These are phyloP conservation scores for Fraxinus latifolia DNA, from an alignment of 305 asterid genomes.

Conservation along the genomic window DNA sequence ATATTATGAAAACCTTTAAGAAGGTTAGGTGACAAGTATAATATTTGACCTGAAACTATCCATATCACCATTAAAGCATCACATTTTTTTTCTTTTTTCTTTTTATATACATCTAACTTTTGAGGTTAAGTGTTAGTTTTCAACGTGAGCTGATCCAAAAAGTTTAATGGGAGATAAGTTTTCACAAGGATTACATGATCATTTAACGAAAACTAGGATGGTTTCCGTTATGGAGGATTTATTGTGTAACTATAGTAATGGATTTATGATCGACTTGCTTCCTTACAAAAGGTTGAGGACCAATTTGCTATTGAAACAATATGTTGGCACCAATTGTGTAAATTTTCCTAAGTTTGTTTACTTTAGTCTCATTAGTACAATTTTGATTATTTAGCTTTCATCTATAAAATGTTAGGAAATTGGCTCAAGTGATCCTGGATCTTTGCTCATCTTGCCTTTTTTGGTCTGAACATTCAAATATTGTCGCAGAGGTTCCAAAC, in stretches of 20 bases:
- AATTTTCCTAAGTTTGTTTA: background rate
- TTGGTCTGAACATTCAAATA: background rate
- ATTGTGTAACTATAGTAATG: background rate
- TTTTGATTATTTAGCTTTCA: background rate
- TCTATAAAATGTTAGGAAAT: background rate
- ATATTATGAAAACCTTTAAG: background rate
- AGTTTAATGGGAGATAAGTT: background rate
- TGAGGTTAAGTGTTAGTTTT: background rate
- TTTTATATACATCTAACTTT: background rate
- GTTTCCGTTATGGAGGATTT: background rate
- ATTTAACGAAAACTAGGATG: background rate
- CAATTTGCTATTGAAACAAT: background rate
- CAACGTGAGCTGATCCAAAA: background rate
- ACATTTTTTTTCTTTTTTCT: too few species aligned
- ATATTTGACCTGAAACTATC: background rate
- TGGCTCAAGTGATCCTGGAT: background rate
- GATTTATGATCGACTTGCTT: background rate
- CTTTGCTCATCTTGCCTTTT: background rate
- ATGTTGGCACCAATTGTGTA: background rate
- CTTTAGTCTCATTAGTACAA: background rate
- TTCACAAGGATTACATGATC: background rate
- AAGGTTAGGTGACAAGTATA: background rate
- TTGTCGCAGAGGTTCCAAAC: background rate
- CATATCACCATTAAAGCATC: background rate
- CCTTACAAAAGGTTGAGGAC: background rate